These are phyloP conservation scores for Periconia digitata DNA, from an alignment of 2,329 filamentous ascomycete species.

Conservation along the genomic window DNA sequence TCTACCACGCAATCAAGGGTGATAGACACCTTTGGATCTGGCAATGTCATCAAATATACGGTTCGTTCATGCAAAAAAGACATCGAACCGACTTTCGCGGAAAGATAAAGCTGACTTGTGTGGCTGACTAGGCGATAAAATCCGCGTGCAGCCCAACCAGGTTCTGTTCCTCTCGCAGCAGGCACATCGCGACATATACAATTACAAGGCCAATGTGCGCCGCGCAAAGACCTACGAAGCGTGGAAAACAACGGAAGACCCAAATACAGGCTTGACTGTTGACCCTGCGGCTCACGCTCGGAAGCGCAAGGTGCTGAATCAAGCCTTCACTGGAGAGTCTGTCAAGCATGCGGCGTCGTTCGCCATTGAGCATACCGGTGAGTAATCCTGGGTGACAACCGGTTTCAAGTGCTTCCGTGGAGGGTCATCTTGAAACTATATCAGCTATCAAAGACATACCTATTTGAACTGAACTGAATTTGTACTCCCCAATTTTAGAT, in stretches of 20 bases:
- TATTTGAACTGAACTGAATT: no score
- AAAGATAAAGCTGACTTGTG: neutral
- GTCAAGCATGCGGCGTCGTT: conserved; percentile 5
- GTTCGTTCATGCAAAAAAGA: neutral
- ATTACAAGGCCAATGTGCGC: conserved; percentile 7
- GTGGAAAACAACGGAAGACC: conserved; percentile 3
- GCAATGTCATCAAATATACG: conserved; percentile 11
- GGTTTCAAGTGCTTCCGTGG: no score
- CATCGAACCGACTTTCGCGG: neutral
- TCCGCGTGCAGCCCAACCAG: conserved; percentile 6
- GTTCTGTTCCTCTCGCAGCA: conserved; percentile 5
- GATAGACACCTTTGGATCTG: conserved; percentile 21
- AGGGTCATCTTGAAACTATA: no score
- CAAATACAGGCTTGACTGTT: conserved; percentile 6
- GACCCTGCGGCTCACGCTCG: conserved; percentile 5
- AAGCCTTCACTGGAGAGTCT: conserved; percentile 12
- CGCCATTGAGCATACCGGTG: conserved; percentile 3
- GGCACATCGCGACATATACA: conserved; percentile 9
- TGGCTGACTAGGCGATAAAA: conserved; percentile 4
- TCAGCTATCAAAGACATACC: no score
- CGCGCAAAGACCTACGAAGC: conserved; percentile 6
- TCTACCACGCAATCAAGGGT: conserved; percentile 11
- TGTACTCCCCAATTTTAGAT: neutral
- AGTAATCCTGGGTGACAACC: no score
- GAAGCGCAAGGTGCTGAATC: conserved; percentile 9